These are phyloP conservation scores for Leishmania braziliensis DNA, from an alignment of 208 protist species.

Conservation along the genomic window DNA sequence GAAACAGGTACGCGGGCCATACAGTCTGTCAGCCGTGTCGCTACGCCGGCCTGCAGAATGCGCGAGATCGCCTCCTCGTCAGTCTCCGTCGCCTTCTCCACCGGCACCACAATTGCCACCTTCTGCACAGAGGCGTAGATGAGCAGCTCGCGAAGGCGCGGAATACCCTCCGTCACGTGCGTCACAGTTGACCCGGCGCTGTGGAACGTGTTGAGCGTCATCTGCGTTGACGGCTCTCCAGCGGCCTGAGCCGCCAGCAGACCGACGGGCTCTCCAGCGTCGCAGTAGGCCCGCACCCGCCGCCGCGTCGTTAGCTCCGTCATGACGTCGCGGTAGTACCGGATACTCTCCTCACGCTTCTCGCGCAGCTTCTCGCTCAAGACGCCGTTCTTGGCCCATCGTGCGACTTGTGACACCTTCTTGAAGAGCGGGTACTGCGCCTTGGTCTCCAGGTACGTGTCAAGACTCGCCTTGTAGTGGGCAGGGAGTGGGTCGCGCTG, in stretches of 20 bases:
- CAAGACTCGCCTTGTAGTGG: constrained; percentile 41
- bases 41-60: constrained; percentile 63
- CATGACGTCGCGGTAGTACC: constrained; percentile 62
- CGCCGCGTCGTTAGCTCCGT: constrained; percentile 60
- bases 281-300: constrained; percentile 73
- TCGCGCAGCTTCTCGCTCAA: constrained; percentile 62
- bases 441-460: constrained; percentile 58
- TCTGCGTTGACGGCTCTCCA: constrained; percentile 99
- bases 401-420: constrained; percentile 75
- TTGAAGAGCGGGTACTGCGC: constrained; percentile 74
- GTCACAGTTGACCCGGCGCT: constrained; percentile 98
- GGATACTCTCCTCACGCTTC: constrained; percentile 57
- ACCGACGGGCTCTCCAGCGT: constrained; percentile 97
- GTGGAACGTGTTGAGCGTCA: constrained; percentile 99
- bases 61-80: constrained; percentile 71
- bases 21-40: constrained; percentile 67
- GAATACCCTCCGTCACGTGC: constrained; percentile 99
- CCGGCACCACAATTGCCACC: constrained; percentile 85
- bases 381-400: constrained; percentile 58
- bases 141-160: constrained; percentile 98
- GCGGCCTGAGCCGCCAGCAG: constrained; percentile 98
- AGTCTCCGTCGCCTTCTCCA: constrained; percentile 52
- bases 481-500: constrained; percentile 64
- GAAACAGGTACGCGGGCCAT: constrained; percentile 36
- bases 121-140: constrained; percentile 96